Conservation (phyloP, 768 basidiomycete genomes). For the Pisolithus orientalis region DNA sequence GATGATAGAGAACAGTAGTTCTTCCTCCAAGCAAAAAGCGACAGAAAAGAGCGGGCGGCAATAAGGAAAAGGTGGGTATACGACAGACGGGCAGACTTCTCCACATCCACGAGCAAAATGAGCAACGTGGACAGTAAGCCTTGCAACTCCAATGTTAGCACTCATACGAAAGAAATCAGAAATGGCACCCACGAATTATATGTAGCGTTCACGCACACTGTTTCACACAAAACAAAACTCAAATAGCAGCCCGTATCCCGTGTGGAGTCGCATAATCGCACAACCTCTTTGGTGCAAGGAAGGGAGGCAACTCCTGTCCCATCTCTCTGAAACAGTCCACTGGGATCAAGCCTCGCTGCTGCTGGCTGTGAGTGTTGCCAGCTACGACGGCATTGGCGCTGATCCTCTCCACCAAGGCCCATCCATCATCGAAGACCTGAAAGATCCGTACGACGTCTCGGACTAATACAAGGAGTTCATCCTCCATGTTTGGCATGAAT, state of each 20-base stretch:
- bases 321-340: constrained; percentile 57
- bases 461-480: constrained; percentile 49
- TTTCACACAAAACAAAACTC: too few relatives aligned
- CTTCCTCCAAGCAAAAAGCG: too few relatives aligned
- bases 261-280: constrained; percentile 29
- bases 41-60: too few relatives aligned
- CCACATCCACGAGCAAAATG: too few relatives aligned
- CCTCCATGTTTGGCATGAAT: constrained; percentile 48
- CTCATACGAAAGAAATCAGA: too few relatives aligned
- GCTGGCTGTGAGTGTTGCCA: neutral
- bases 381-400: neutral
- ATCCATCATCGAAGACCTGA: constrained; percentile 61
- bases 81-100: too few relatives aligned
- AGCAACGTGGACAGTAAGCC: too few relatives aligned
- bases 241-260: neutral
- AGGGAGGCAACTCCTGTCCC: constrained; percentile 41
- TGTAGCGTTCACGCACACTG: too few relatives aligned
- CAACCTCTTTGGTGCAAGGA: constrained; percentile 44
- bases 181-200: too few relatives aligned
- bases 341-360: constrained; percentile 51
- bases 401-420: constrained; percentile 55
- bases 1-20: too few relatives aligned
- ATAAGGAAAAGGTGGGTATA: too few relatives aligned
- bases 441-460: constrained; percentile 51
- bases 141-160: too few relatives aligned